Evolutionary conservation across 2,329 filamentous ascomycete species (phyloP), one percentile per base, ranked within the genome.

Genomic region (Pyricularia sp.): DNA sequence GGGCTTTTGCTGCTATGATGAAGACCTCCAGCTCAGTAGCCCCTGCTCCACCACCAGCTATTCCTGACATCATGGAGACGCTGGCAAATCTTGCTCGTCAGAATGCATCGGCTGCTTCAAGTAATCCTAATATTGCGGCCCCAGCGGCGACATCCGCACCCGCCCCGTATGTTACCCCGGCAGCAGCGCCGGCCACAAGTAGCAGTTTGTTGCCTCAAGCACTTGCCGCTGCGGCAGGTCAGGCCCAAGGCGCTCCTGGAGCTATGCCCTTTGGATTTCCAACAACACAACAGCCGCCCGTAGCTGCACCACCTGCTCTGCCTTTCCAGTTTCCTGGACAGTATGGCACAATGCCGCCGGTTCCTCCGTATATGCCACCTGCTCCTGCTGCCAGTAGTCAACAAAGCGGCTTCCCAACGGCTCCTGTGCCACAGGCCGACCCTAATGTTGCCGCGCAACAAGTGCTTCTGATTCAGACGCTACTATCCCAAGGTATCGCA

Each of bases 1-100:
- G 75, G 68, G 69, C 77, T 65, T 71, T 79, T 69, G 79, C 74
- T 68, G 78, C 74, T 61, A 71, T 79, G 33, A 73, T 57, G 62
- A 40, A 57, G 70, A 53, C 65, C 68, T 26, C 53, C 61, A 13
- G 65, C 63, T 8, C 64, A 69, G 62, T 67, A 40, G 49, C 75
- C 68, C 67, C 69, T 65, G 67, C 70, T 65, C 74, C 74, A 64
- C 74, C 74, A 64, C 71, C 78, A 75, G 79, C 67, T 76, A 79
- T 75, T 19, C 71, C 73, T 67, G 88, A 86, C 69, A 92, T 94
- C 70, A 81, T 93, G 76, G 89, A 90, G 73, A 88, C 88, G 60
- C 82, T 94, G 68, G 89, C 90, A 68, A 90, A 90, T 72, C 89
- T 94, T 77, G 89, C 89, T 53, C 88, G 89, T 68, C 88, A 91